phyloP scores from a whole-genome alignment of 345 rosid genomes.

The Eucalyptus marginata region DNA sequence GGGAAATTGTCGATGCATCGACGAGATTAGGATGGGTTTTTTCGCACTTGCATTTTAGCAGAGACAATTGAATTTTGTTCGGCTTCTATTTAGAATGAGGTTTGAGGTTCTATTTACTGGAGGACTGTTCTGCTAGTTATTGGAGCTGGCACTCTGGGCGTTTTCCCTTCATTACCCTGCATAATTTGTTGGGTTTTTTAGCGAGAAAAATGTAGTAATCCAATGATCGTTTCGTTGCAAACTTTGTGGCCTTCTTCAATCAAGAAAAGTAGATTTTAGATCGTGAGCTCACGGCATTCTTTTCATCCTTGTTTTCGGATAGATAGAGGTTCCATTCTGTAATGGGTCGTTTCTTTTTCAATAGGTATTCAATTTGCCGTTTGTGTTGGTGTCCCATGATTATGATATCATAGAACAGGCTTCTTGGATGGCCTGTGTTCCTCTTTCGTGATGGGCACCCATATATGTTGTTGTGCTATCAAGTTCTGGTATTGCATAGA shows the following conservation, averaged over 20 bases:
- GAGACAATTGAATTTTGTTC: background rate
- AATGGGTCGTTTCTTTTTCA: fast-evolving
- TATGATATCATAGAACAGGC: background rate
- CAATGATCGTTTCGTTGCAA: background rate
- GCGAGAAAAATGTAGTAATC: background rate
- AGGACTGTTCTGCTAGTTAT: background rate
- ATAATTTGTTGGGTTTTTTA: background rate
- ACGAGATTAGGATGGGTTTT: background rate
- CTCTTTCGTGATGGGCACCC: background rate
- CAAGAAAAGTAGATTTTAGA: background rate
- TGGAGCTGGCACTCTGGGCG: background rate
- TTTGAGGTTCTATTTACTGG: background rate
- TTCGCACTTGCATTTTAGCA: background rate
- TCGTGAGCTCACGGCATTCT: background rate
- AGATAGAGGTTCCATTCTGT: background rate
- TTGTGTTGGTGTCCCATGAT: background rate
- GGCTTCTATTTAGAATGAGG: background rate
- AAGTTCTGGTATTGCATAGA: background rate
- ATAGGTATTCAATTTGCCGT: background rate
- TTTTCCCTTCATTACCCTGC: background rate
- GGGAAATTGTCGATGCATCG: background rate
- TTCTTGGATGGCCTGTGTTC: background rate
- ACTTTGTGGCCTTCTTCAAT: background rate
- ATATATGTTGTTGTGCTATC: background rate
- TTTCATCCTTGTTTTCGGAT: background rate